phyloP scores from a whole-genome alignment of 2,329 filamentous ascomycete genomes.

The Ramichloridium luteum region DNA sequence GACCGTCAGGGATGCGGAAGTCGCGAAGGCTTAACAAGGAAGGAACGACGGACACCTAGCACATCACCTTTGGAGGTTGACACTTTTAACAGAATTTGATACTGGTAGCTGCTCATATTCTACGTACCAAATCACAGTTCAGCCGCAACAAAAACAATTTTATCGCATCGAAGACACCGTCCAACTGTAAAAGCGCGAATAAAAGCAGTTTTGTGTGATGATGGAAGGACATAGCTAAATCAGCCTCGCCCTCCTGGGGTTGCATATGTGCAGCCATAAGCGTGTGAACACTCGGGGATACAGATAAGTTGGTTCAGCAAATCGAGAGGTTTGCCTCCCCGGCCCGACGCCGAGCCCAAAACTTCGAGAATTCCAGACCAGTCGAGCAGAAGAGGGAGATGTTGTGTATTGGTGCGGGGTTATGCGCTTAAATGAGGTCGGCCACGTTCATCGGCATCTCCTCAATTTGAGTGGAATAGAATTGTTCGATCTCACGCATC shows the following conservation, averaged over 20 bases:
- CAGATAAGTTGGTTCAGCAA: too few relatives aligned
- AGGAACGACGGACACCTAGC: too few relatives aligned
- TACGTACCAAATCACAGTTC: constrained; percentile 23
- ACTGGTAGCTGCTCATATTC: constrained; percentile 13
- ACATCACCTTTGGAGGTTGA: too few relatives aligned
- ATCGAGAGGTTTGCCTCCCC: neutral
- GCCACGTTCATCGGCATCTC: constrained; percentile 97
- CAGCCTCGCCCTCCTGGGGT: too few relatives aligned
- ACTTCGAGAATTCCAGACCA: constrained; percentile 9
- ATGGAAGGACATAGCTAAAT: too few relatives aligned
- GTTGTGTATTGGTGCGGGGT: constrained; percentile 6
- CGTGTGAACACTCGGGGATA: too few relatives aligned
- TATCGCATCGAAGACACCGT: constrained; percentile 18
- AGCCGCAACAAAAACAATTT: constrained; percentile 22
- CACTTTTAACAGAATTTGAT: too few relatives aligned
- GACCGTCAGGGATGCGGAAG: too few relatives aligned
- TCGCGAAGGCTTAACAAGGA: too few relatives aligned
- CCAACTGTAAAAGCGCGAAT: constrained; percentile 7
- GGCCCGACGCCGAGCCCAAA: neutral
- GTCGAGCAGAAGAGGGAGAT: constrained; percentile 15
- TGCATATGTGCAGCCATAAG: too few relatives aligned
- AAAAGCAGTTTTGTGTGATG: too few relatives aligned
- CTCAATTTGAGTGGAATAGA: constrained; percentile 99
- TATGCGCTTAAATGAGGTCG: constrained; percentile 29
- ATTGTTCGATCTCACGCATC: constrained; percentile 99